Evolutionary conservation across 2,329 filamentous ascomycete genomes (phyloP).

Genomic region (Fusarium longipes): DNA sequence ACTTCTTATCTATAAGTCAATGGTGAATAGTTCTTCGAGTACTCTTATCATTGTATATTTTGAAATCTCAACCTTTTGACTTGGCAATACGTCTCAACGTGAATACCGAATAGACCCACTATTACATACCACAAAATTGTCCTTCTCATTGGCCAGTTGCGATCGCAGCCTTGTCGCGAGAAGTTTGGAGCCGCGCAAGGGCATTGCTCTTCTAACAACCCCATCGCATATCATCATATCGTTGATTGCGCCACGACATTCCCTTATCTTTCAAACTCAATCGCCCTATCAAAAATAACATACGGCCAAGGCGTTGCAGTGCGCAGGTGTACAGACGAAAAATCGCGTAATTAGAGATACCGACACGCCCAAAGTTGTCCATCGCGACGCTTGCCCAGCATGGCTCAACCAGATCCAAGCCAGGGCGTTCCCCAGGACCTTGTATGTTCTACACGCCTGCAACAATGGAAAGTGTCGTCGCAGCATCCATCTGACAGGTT

Average conservation of each 20-base stretch:
- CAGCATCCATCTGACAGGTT: constrained; percentile 33
- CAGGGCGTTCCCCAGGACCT: constrained; percentile 57
- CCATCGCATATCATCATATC: constrained; percentile 29
- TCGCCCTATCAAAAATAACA: constrained; percentile 2
- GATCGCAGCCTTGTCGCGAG: constrained; percentile 52
- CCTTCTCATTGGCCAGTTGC: constrained; percentile 44
- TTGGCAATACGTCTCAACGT: neutral
- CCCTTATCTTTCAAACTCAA: constrained; percentile 21
- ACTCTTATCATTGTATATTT: no score
- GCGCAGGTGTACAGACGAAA: constrained; percentile 6
- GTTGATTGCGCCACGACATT: constrained; percentile 41
- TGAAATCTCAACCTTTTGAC: no score
- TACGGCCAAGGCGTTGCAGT: neutral
- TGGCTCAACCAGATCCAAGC: constrained; percentile 58
- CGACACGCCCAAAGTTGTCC: constrained; percentile 20
- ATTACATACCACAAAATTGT: neutral
- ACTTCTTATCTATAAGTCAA: no score
- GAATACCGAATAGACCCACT: constrained; percentile 33
- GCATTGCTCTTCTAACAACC: constrained; percentile 40
- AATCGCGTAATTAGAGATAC: constrained; percentile 37
- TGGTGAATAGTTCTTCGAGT: neutral
- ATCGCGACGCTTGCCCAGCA: constrained; percentile 46
- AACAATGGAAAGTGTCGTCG: neutral
- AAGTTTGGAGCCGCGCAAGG: constrained; percentile 52
- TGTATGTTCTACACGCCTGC: constrained; percentile 46